Percentiles rank a stretch among this genome's conserved stretches.
Evolutionary conservation across 257 asterid species (phyloP).

Genomic region (Fraxinus anomala): DNA sequence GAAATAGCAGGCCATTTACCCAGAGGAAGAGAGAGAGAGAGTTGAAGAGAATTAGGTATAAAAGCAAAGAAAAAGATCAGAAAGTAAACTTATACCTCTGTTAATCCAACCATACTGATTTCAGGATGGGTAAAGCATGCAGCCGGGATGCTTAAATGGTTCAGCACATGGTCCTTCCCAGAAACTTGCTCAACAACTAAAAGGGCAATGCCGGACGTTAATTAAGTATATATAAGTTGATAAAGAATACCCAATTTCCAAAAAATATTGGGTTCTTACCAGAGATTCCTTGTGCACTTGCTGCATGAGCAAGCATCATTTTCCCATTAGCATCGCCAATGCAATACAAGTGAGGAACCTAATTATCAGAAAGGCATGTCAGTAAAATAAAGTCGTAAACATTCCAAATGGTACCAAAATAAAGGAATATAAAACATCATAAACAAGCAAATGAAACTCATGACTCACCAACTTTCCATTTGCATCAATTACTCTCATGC

Average conservation of each 20-base stretch:
- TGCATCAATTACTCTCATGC: slow-evolving; percentile 91
- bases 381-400: slow-evolving; percentile 24
- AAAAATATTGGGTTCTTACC: slow-evolving; percentile 41
- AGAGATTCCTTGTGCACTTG: slow-evolving; percentile 98
- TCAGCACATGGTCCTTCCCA: slow-evolving; percentile 86
- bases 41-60: not conserved
- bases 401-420: slow-evolving; percentile 22
- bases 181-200: slow-evolving; percentile 93
- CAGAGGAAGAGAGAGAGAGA: too few relatives aligned
- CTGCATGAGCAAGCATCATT: slow-evolving; percentile 99
- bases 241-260: slow-evolving; percentile 21
- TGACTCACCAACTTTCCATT: slow-evolving; percentile 74
- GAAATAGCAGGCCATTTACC: too few relatives aligned
- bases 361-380: slow-evolving; percentile 30
- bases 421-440: slow-evolving; percentile 13
- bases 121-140: slow-evolving; percentile 99
- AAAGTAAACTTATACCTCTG: slow-evolving; percentile 63
- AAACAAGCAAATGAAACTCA: slow-evolving; percentile 23
- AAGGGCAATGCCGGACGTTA: slow-evolving; percentile 36
- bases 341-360: slow-evolving; percentile 97
- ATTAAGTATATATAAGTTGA: slow-evolving; percentile 2
- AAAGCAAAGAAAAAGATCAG: slow-evolving; percentile 20
- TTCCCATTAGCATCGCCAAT: slow-evolving; percentile 99
- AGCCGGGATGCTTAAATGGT: slow-evolving; percentile 93
- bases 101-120: slow-evolving; percentile 97